Conservation (phyloP, 2,329 filamentous ascomycete species). For the Xylaria sp. region DNA sequence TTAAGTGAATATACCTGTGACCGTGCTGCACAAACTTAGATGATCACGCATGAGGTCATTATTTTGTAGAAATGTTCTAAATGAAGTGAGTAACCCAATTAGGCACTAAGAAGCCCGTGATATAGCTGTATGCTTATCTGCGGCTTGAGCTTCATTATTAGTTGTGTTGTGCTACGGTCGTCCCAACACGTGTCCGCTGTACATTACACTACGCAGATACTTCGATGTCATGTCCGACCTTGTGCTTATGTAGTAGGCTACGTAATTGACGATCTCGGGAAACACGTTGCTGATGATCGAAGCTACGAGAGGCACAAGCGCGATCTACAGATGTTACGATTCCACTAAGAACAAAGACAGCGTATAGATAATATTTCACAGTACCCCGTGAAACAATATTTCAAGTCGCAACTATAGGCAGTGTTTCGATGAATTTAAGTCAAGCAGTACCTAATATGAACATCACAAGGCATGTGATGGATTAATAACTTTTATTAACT, state of each 20-base stretch:
- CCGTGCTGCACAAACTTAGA: background rate
- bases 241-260: background rate
- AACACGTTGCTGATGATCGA: background rate
- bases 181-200: background rate
- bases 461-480: too few relatives aligned
- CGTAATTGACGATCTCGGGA: background rate
- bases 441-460: too few relatives aligned
- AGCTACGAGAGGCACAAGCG: background rate
- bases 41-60: background rate
- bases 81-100: background rate
- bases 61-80: background rate
- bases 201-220: background rate
- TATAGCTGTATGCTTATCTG: background rate
- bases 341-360: background rate
- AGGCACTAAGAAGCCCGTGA: background rate
- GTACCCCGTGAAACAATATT: background rate
- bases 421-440: too few relatives aligned
- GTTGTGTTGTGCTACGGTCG: too few relatives aligned
- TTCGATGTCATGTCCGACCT: background rate
- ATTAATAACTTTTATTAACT: background rate
- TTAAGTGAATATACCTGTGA: background rate
- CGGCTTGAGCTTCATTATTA: background rate
- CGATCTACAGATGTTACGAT: background rate
- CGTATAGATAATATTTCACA: background rate
- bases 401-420: too few relatives aligned